Conservation (phyloP, 345 rosid species). For the Moringa oleifera region DNA sequence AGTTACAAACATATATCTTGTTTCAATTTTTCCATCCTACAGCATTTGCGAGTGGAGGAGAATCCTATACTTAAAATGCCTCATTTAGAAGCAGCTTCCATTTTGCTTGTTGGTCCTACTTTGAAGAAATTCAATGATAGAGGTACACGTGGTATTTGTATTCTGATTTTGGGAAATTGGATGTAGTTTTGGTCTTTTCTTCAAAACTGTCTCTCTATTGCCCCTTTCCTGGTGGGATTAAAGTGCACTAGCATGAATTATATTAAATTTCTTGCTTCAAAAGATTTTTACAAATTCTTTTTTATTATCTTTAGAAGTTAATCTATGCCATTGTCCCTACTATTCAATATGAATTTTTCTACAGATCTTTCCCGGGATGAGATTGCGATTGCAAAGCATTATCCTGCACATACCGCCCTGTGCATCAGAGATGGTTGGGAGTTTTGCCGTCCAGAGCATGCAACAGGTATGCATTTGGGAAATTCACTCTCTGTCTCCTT, state of each 20-base stretch:
- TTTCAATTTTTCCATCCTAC: conserved; percentile 21
- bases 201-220: no score
- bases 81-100: conserved; percentile 92
- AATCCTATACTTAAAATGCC: conserved; percentile 92
- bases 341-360: conserved; percentile 18
- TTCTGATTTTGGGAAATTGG: not conserved
- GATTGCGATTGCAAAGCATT: conserved; percentile 71
- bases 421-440: conserved; percentile 99
- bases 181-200: not conserved
- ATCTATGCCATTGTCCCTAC: conserved; percentile 3
- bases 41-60: conserved; percentile 99
- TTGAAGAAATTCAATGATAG: conserved; percentile 97
- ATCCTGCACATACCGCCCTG: conserved; percentile 76
- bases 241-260: not conserved
- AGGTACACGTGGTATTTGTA: conserved; percentile 38
- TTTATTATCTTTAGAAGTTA: no score
- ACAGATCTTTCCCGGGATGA: conserved; percentile 90
- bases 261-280: not conserved
- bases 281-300: not conserved
- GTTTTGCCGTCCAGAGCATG: conserved; percentile 77
- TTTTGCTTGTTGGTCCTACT: conserved; percentile 91
- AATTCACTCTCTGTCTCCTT: not conserved
- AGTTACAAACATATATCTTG: no score
- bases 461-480: conserved; percentile 57
- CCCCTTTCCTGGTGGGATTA: not conserved